Evolutionary conservation across 2,329 filamentous ascomycete species (phyloP).

Genomic region (Aspergillus aculeatus): DNA sequence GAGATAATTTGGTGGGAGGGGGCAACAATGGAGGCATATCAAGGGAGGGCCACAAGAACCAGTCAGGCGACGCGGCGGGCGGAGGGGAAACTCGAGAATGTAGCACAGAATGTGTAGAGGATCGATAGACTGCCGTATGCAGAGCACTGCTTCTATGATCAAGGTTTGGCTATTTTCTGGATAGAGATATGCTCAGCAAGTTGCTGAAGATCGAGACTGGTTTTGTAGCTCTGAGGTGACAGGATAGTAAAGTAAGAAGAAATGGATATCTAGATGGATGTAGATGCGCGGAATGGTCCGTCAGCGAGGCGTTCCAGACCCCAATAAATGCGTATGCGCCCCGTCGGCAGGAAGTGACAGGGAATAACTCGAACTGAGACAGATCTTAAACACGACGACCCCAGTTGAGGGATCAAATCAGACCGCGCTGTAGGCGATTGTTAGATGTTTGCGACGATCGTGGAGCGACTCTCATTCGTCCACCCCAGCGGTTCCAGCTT

Average conservation of each 20-base stretch:
- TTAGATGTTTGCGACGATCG: conserved; percentile 8
- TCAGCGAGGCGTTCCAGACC: too few species aligned
- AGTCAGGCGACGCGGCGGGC: conserved; percentile 8
- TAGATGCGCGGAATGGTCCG: too few species aligned
- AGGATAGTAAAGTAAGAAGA: too few species aligned
- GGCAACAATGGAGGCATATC: conserved; percentile 18
- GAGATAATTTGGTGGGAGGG: conserved; percentile 5
- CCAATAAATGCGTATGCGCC: too few species aligned
- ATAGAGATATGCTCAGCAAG: too few species aligned
- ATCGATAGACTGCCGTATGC: not conserved
- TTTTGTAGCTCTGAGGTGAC: too few species aligned
- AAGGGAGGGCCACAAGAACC: conserved; percentile 16
- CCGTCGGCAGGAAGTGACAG: too few species aligned
- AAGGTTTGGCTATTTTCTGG: too few species aligned
- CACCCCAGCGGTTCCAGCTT: conserved; percentile 25
- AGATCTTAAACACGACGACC: not conserved
- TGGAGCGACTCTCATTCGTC: conserved; percentile 18
- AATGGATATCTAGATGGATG: too few species aligned
- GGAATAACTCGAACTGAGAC: not conserved
- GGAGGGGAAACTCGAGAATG: conserved; percentile 16
- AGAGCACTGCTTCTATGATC: not conserved
- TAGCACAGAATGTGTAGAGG: conserved; percentile 18
- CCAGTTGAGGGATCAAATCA: not conserved
- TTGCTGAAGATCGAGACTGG: too few species aligned
- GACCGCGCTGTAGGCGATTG: not conserved